Percentiles rank a stretch among this genome's conserved stretches.
phyloP scores from a whole-genome alignment of 257 asterid species.

The Plectranthus barbatus region DNA sequence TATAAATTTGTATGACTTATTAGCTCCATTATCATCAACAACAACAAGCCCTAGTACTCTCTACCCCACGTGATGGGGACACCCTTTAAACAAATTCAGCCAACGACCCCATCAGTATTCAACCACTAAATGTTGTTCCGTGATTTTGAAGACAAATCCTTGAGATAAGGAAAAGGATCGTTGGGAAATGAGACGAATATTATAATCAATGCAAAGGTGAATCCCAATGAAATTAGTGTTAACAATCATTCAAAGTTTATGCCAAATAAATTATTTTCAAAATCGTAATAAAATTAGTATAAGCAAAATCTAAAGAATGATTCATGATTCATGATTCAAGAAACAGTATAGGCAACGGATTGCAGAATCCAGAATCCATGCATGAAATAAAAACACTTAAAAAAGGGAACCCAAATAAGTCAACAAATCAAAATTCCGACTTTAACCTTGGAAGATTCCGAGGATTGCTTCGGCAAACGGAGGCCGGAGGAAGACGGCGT shows the following conservation, averaged over 20 bases:
- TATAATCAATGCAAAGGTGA: background rate
- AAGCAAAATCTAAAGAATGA: background rate
- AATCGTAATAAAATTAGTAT: background rate
- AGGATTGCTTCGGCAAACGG: constrained; percentile 41
- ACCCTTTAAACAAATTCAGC: constrained; percentile 28
- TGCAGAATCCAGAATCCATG: constrained; percentile 3
- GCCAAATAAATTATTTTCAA: background rate
- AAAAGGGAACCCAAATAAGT: background rate
- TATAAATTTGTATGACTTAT: constrained; percentile 2
- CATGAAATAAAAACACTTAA: background rate
- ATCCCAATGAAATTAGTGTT: background rate
- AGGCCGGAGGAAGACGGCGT: constrained; percentile 77
- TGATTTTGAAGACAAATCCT: background rate
- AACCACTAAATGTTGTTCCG: constrained; percentile 15
- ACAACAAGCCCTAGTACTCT: constrained; percentile 18
- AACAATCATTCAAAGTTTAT: background rate
- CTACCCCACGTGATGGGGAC: constrained; percentile 34
- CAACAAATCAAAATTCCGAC: background rate
- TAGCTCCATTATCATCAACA: constrained; percentile 25
- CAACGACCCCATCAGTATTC: constrained; percentile 21
- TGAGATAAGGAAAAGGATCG: constrained; percentile 2
- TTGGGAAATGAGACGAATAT: constrained; percentile 2
- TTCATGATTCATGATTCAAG: background rate
- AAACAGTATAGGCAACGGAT: background rate
- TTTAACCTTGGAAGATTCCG: constrained; percentile 48